A percentile compares a stretch with the other conserved stretches of the same genome.
These are phyloP conservation scores for Venustampulla echinocandica DNA, from an alignment of 495 filamentous ascomycete species.

Conservation along the genomic window DNA sequence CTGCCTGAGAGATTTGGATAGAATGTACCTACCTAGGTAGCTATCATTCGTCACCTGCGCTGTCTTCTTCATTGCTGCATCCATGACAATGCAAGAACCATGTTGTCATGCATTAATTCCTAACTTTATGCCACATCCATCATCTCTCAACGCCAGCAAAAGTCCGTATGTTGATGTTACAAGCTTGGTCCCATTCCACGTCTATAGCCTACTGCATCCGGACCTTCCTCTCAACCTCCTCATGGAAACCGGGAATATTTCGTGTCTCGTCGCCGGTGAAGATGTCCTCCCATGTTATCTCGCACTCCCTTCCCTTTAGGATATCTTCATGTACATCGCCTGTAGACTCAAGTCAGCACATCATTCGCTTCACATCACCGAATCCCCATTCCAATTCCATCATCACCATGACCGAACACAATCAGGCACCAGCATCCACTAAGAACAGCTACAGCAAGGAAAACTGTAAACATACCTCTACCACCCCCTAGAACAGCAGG, in stretches of 20 bases:
- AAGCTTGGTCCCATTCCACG: conserved; percentile 1
- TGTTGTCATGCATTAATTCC: background rate
- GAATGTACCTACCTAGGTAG: no score
- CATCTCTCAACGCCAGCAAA: conserved; percentile 9
- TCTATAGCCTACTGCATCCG: conserved; percentile 48
- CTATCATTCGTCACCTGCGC: no score
- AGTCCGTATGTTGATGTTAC: conserved; percentile 10
- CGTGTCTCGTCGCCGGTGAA: conserved; percentile 66
- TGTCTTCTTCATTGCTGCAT: no score
- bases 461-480: conserved; percentile 24
- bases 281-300: conserved; percentile 85
- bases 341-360: background rate
- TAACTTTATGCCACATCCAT: conserved; percentile 2
- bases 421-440: background rate
- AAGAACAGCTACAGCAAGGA: no score
- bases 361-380: background rate
- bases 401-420: background rate
- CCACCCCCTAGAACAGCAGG: conserved; percentile 37
- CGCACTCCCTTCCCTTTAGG: conserved; percentile 64
- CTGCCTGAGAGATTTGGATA: conserved; percentile 19
- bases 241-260: conserved; percentile 62
- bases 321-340: conserved; percentile 63
- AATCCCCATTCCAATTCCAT: background rate
- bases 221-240: conserved; percentile 89
- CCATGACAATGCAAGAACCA: background rate